Conservation (phyloP, 306 rosid genomes). For the Vigna unguiculata region DNA sequence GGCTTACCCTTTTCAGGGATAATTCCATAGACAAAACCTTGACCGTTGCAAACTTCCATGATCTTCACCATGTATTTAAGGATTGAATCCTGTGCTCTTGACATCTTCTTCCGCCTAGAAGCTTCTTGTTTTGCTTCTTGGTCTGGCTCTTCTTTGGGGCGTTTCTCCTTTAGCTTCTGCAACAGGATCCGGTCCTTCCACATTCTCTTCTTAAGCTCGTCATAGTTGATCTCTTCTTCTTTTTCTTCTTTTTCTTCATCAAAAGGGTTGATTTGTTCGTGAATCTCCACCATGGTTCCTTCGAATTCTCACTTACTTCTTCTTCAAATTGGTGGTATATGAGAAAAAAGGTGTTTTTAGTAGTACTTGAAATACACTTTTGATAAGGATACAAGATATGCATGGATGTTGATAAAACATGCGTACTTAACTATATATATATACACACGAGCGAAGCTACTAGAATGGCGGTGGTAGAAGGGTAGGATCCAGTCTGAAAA, state of each 20-base stretch:
- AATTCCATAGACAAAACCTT: constrained; percentile 76
- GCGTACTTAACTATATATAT: not conserved
- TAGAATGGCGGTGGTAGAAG: constrained; percentile 45
- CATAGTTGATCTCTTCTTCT: constrained; percentile 51
- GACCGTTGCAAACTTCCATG: constrained; percentile 68
- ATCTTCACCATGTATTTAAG: constrained; percentile 76
- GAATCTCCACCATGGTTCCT: constrained; percentile 50
- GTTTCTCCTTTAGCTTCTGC: constrained; percentile 54
- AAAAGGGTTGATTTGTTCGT: constrained; percentile 31
- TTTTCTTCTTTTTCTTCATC: not conserved
- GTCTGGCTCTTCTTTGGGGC: constrained; percentile 27
- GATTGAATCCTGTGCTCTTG: constrained; percentile 67
- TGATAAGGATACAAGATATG: not conserved
- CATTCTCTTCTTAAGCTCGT: constrained; percentile 65
- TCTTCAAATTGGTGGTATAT: not conserved
- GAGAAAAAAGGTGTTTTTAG: not conserved
- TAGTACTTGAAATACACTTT: not conserved
- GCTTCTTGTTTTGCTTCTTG: constrained; percentile 59
- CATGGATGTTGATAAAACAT: not conserved
- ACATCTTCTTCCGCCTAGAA: constrained; percentile 62
- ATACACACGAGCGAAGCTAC: constrained; percentile 5
- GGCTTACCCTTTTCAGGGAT: constrained; percentile 70
- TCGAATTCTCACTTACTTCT: constrained; percentile 4
- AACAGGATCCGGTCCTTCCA: constrained; percentile 63
- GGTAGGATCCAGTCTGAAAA: not conserved